phyloP scores from a whole-genome alignment of 805 yeast genomes.

The Candida arabinofermentans region DNA sequence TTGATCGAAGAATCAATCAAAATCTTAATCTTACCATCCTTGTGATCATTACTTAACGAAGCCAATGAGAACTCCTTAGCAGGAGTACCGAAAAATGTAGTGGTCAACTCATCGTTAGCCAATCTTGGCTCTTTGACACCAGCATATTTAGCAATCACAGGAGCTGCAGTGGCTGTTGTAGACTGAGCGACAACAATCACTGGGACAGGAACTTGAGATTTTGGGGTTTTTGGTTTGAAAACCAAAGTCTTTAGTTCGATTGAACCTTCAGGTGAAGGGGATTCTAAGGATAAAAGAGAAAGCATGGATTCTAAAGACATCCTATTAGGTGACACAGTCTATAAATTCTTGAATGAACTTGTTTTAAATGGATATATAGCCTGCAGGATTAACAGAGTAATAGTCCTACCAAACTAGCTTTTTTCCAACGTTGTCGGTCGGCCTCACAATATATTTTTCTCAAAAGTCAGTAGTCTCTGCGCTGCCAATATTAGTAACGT shows the following conservation, averaged over 20 bases:
- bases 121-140: constrained; percentile 80
- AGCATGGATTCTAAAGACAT: constrained; percentile 71
- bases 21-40: constrained; percentile 53
- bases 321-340: neutral
- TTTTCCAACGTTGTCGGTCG: too few species aligned
- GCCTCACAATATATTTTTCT: too few species aligned
- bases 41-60: constrained; percentile 41
- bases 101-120: constrained; percentile 77
- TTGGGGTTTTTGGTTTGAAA: constrained; percentile 89
- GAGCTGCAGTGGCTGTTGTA: constrained; percentile 65
- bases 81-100: constrained; percentile 51
- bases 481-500: too few species aligned
- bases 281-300: constrained; percentile 59
- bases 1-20: constrained; percentile 51
- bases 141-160: constrained; percentile 60
- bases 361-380: too few species aligned
- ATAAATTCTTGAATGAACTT: too few species aligned
- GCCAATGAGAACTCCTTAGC: constrained; percentile 65
- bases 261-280: constrained; percentile 48
- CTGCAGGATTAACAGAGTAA: too few species aligned
- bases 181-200: constrained; percentile 74
- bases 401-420: too few species aligned
- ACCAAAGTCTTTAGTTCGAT: constrained; percentile 68
- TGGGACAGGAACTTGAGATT: constrained; percentile 74
- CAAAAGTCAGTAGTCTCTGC: too few species aligned